Evolutionary conservation across 1,284 basidiomycete species (phyloP).

Genomic region (Ganoderma sp.): DNA sequence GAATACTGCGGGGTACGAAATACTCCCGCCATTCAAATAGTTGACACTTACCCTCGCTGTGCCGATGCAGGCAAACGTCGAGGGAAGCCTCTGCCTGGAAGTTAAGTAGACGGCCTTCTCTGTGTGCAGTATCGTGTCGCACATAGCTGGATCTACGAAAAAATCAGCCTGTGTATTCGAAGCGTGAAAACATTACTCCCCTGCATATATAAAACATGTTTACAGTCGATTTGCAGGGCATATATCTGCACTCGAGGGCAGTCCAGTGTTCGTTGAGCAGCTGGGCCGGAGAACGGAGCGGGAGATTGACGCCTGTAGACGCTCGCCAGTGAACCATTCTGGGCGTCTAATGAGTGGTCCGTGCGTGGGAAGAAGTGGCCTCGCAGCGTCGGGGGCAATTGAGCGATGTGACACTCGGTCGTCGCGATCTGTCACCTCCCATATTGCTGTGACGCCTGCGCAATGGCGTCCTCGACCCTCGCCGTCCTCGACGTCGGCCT

Average conservation of each 20-base stretch:
- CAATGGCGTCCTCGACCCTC: constrained; percentile 31
- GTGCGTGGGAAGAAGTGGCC: constrained; percentile 37
- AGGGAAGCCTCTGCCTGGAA: background rate
- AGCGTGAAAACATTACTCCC: background rate
- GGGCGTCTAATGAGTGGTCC: constrained; percentile 29
- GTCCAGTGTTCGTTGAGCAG: too few relatives aligned
- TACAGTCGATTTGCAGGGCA: background rate
- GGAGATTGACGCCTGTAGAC: background rate
- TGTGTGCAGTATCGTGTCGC: too few relatives aligned
- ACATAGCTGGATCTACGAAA: background rate
- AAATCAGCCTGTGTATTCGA: background rate
- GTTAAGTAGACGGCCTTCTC: too few relatives aligned
- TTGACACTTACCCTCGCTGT: background rate
- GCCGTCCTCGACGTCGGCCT: constrained; percentile 25
- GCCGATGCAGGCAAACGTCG: background rate
- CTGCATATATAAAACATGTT: background rate
- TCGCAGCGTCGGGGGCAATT: constrained; percentile 26
- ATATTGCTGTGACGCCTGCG: constrained; percentile 37
- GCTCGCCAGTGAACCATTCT: background rate
- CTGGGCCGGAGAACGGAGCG: background rate
- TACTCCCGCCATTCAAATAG: background rate
- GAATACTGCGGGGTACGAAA: background rate
- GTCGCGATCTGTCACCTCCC: constrained; percentile 41
- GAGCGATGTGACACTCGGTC: constrained; percentile 34
- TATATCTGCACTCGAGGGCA: background rate